Conservation (phyloP, 352 stramenopile species). For the Phytophthora agathidicida region DNA sequence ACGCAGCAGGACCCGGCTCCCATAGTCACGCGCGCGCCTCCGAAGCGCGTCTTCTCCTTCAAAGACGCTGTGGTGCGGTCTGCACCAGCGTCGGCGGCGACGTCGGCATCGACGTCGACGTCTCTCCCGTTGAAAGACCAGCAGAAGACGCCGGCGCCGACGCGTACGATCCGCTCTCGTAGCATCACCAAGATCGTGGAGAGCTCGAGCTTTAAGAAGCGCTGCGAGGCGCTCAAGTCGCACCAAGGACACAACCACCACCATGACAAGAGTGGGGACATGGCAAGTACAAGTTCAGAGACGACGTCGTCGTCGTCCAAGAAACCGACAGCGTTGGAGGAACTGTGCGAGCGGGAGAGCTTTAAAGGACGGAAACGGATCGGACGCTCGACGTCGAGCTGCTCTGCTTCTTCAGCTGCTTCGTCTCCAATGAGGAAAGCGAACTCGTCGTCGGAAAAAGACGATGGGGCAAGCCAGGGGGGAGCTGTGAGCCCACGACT, state of each 20-base stretch:
- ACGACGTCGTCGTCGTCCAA: no score
- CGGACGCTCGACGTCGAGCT: not conserved
- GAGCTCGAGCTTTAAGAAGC: slow-evolving; percentile 48
- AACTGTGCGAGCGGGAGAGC: slow-evolving; percentile 34
- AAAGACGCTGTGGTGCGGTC: slow-evolving; percentile 41
- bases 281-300: not conserved
- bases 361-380: slow-evolving; percentile 3
- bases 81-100: slow-evolving; percentile 4
- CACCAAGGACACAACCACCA: slow-evolving; percentile 20
- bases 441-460: slow-evolving; percentile 21
- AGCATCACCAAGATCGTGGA: slow-evolving; percentile 47
- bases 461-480: slow-evolving; percentile 1
- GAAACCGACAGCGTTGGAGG: slow-evolving; percentile 36
- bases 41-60: slow-evolving; percentile 36
- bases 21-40: slow-evolving; percentile 2
- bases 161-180: slow-evolving; percentile 36
- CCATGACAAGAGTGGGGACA: slow-evolving; percentile 24
- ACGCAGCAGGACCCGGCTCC: slow-evolving; percentile 8
- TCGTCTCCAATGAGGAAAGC: not conserved
- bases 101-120: no score
- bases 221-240: slow-evolving; percentile 45
- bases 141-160: not conserved
- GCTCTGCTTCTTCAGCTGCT: not conserved
- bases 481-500: slow-evolving; percentile 1
- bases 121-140: not conserved